These are phyloP conservation scores for Dendrobium huoshanense DNA, from an alignment of 106 monocot species.

Conservation along the genomic window DNA sequence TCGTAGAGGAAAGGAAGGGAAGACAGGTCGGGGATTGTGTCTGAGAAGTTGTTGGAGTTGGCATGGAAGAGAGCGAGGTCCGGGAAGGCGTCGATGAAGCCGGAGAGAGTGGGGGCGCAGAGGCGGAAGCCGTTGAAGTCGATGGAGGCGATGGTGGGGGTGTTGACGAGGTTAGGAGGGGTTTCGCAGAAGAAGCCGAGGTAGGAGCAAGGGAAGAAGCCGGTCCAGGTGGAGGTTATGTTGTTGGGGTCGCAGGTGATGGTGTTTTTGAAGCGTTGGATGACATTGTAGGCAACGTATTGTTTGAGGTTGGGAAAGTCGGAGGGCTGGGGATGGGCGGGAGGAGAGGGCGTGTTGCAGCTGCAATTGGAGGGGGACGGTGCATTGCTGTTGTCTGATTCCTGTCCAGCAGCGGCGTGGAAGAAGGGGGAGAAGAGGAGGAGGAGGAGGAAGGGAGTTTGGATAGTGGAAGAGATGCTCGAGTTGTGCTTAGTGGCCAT, in stretches of 20 bases:
- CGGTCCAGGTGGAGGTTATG: slow-evolving; percentile 22
- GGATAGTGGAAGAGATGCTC: not conserved
- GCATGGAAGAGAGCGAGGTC: slow-evolving; percentile 38
- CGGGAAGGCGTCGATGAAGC: slow-evolving; percentile 27
- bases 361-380: not conserved
- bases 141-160: slow-evolving; percentile 25
- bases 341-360: not conserved
- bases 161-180: slow-evolving; percentile 13
- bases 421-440: not conserved
- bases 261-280: slow-evolving; percentile 36
- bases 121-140: slow-evolving; percentile 14
- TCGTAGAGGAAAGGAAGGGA: slow-evolving; percentile 40
- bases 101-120: slow-evolving; percentile 16
- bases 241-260: slow-evolving; percentile 38
- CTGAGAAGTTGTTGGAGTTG: slow-evolving; percentile 35
- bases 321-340: not conserved
- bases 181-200: slow-evolving; percentile 29
- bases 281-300: slow-evolving; percentile 19
- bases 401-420: not conserved
- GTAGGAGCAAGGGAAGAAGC: slow-evolving; percentile 23
- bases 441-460: not conserved
- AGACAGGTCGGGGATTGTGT: slow-evolving; percentile 24
- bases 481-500: not conserved
- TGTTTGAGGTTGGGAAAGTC: slow-evolving; percentile 31
- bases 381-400: not conserved